Percentiles rank a stretch among this genome's conserved stretches.
Evolutionary conservation across 2,329 filamentous ascomycete genomes (phyloP).

Genomic region (Pseudocercospora ulei): DNA sequence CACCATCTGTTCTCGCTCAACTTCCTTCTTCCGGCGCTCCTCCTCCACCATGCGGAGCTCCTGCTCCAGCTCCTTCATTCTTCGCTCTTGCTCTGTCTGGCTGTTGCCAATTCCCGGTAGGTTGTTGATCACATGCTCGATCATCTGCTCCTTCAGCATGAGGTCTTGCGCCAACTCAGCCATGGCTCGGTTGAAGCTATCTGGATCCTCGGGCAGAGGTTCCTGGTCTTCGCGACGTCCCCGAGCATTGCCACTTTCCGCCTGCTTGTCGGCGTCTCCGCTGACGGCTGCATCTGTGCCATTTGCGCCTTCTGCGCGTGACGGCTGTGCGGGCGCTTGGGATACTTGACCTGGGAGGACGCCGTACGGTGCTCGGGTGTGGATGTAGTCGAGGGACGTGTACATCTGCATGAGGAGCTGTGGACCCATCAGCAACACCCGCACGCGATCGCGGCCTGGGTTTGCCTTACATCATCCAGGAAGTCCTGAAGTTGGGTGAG

Average conservation of each 20-base stretch:
- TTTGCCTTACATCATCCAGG: conserved; percentile 59
- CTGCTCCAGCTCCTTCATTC: conserved; percentile 41
- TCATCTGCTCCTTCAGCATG: conserved; percentile 71
- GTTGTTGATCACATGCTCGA: conserved; percentile 63
- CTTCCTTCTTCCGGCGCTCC: conserved; percentile 37
- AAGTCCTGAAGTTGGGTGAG: conserved; percentile 78
- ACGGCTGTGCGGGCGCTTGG: conserved; percentile 26
- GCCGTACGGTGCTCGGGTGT: conserved; percentile 37
- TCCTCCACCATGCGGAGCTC: conserved; percentile 39
- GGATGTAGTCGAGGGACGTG: conserved; percentile 40
- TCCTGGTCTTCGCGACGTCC: conserved; percentile 4
- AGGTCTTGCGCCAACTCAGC: conserved; percentile 66
- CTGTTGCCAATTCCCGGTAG: conserved; percentile 70
- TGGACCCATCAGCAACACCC: neutral
- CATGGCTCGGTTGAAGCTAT: conserved; percentile 58
- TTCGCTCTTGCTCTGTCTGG: conserved; percentile 62
- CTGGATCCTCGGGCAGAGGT: conserved; percentile 54
- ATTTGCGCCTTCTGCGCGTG: conserved; percentile 10
- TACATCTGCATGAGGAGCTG: conserved; percentile 45
- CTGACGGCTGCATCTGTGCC: conserved; percentile 16
- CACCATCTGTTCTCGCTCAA: conserved; percentile 38
- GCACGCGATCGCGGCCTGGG: conserved; percentile 7
- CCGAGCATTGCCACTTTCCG: conserved; percentile 1
- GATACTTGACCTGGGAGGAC: conserved; percentile 39
- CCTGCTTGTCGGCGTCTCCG: conserved; percentile 16